These are phyloP conservation scores for Pilasporangium apinafurcum DNA, from an alignment of 352 stramenopile species.

Conservation along the genomic window DNA sequence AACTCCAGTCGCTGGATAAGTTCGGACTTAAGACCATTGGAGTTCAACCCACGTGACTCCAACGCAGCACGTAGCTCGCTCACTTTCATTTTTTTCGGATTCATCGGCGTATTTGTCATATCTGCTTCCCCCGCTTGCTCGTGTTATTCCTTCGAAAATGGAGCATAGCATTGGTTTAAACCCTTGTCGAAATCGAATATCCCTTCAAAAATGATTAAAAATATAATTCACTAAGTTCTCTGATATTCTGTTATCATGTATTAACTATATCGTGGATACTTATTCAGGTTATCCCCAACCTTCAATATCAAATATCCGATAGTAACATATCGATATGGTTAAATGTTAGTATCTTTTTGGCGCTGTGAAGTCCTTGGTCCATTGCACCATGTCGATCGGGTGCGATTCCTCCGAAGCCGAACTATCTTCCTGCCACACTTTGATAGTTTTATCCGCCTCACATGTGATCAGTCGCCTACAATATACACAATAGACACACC, in stretches of 20 bases:
- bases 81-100: slow-evolving; percentile 91
- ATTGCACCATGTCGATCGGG: slow-evolving; percentile 97
- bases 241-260: too few species aligned
- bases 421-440: slow-evolving; percentile 97
- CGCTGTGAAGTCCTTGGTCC: slow-evolving; percentile 92
- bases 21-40: slow-evolving; percentile 84
- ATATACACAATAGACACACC: slow-evolving; percentile 1
- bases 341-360: slow-evolving; percentile 65
- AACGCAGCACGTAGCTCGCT: slow-evolving; percentile 83
- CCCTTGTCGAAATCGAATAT: neutral
- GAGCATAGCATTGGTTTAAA: slow-evolving; percentile 1
- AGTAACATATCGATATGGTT: slow-evolving; percentile 5
- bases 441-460: slow-evolving; percentile 99
- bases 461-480: slow-evolving; percentile 95
- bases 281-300: too few species aligned
- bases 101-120: slow-evolving; percentile 63
- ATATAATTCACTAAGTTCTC: too few species aligned
- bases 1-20: slow-evolving; percentile 87
- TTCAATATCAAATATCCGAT: too few species aligned
- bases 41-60: slow-evolving; percentile 74
- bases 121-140: slow-evolving; percentile 1
- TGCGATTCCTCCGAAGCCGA: slow-evolving; percentile 93
- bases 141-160: neutral
- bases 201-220: slow-evolving; percentile 7
- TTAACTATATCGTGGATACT: neutral